These are phyloP conservation scores for Eutrema japonicum DNA, from an alignment of 345 rosid genomes.

Conservation along the genomic window DNA sequence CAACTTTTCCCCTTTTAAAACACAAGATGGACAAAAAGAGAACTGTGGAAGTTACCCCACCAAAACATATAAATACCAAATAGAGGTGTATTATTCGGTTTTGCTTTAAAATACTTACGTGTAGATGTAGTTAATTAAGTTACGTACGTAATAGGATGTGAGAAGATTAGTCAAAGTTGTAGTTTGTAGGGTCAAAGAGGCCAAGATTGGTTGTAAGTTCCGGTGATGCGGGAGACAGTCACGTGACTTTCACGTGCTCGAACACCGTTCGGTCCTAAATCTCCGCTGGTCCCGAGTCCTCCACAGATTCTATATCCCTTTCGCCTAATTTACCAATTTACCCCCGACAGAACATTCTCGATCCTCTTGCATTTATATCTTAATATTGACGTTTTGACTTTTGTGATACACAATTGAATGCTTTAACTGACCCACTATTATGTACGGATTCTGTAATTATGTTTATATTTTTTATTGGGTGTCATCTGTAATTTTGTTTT, in stretches of 20 bases:
- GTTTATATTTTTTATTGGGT: background rate
- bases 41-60: background rate
- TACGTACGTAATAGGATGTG: background rate
- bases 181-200: slow-evolving; percentile 22
- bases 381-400: background rate
- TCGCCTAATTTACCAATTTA: slow-evolving; percentile 7
- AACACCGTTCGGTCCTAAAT: slow-evolving; percentile 34
- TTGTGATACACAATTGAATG: background rate
- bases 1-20: background rate
- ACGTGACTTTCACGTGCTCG: slow-evolving; percentile 44
- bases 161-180: slow-evolving; percentile 30
- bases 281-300: slow-evolving; percentile 14
- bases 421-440: background rate
- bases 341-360: slow-evolving; percentile 24
- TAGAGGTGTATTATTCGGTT: background rate
- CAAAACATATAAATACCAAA: background rate
- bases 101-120: slow-evolving; percentile 36
- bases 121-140: background rate
- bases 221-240: slow-evolving; percentile 39
- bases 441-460: background rate
- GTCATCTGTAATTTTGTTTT: too few species aligned
- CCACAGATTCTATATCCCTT: slow-evolving; percentile 36
- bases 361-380: background rate
- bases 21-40: background rate
- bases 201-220: slow-evolving; percentile 32